Evolutionary conservation across 2,329 filamentous ascomycete genomes (phyloP), one percentile per base, ranked within the genome.

Genomic region (Penicillium sp.): DNA sequence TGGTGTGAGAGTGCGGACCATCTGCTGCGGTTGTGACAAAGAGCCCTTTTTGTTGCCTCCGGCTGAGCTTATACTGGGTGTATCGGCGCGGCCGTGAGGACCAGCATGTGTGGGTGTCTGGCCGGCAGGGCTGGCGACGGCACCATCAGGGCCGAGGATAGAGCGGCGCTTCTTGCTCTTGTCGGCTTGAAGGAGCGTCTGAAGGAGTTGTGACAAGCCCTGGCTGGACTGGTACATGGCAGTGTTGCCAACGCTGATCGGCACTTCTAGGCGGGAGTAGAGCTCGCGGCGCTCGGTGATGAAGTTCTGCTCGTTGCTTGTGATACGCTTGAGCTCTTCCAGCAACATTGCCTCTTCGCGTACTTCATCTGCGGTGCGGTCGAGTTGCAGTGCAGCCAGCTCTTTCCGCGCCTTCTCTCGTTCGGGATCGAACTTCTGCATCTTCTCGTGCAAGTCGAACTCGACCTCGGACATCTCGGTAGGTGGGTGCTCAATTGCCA

Each of bases 311-410:
- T 91, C 88, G 52, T 90, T 84, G 55, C 88, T 85, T 63, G 95
- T 82, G 58, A 98, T 97, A 51, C 93, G 86, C 64, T 95, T 90
- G 47, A 98, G 82, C 66, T 98, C 93, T 50, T 92, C 80, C 15
- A 98, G 79, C 2, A 98, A 75, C 29, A 89, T 86, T 61, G 95
- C 88, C 72, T 98, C 93, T 68, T 98, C 93, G 54, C 88, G 84
- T 24, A 92, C 88, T 71, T 98, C 92, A 55, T 95, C 89, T 55
- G 84, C 85, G 7, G 86, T 87, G 35, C 93, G 82, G 42, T 84
- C 82, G 56, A 97, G 80, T 41, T 91, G 82, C 43, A 86, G 83
- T 55, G 87, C 81, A 3, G 90, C 92, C 62, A 95, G 88, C 49
- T 87, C 82, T 73, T 97, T 98, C 54, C 93, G 84, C 46, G 82